Base-by-base conservation (phyloP, 352 stramenopile species). In the Pythium rhizo-oryzae region DNA sequence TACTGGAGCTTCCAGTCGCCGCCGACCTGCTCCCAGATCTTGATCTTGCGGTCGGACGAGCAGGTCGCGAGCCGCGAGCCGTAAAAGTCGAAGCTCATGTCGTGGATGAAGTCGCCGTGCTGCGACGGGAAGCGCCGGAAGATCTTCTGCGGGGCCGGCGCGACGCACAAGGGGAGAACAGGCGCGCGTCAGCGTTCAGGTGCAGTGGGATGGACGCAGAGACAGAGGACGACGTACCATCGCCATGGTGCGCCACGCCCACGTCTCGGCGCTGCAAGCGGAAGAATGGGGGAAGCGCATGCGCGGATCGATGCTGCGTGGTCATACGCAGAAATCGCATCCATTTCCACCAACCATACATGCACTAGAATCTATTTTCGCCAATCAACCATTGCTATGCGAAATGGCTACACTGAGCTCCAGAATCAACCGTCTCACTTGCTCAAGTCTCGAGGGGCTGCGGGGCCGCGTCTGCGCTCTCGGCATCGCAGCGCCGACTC, bases 1-100 rank as follows among this genome's bases (percentile, higher is more conserved):
- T 93, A 86, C 69, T 92, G 77, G 37, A 94, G 83, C 25, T 84
- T 76, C 91, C 92, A 97, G 49, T 97, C 94, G 54, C 87, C 74
- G 23, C 76, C 83, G 62, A 89, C 62, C 67, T 94, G 83, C 61
- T 96, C 88, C 87, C 89, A 97, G 69, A 96, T 90, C 67, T 97
- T 97, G 74, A 98, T 96, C 67, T 92, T 94, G 66, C 89, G 88
- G 76, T 98, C 92, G n/a, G 90, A 96, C 55, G 87, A 96, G 77
- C 90, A 97, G 24, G 90, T 97, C 51, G 93, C 93, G 41, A 98
- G 77, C 4, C 93, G 82, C 74, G 92, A 91, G 46, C 93, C 93
- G 74, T 97, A 97, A 59, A 96, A 97, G 76, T 98, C 92, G 72
- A 97, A 98, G 77, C 80, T 89, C 80, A 98, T 92, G 76, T 97